phyloP scores from a whole-genome alignment of 345 rosid species.

The Nasturtium officinale region DNA sequence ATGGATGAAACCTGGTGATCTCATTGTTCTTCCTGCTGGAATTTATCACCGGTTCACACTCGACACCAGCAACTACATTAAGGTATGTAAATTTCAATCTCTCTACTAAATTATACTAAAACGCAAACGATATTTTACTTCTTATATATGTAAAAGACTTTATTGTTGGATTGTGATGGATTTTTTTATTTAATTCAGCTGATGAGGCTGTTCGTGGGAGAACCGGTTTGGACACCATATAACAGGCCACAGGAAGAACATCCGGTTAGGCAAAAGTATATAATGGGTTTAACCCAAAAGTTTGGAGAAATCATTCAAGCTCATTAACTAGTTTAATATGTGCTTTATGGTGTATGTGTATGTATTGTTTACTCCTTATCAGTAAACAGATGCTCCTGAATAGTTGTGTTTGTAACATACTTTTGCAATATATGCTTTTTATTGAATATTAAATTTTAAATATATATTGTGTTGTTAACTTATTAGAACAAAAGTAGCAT shows the following conservation, averaged over 20 bases:
- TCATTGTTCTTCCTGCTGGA: constrained; percentile 76
- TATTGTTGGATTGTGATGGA: constrained; percentile 10
- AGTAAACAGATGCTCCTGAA: not conserved
- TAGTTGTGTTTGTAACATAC: not conserved
- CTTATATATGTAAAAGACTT: not conserved
- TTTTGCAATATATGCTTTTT: not conserved
- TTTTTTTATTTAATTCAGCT: no score
- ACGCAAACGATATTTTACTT: not conserved
- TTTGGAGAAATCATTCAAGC: constrained; percentile 36
- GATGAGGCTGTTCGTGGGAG: constrained; percentile 87
- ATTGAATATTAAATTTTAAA: no score
- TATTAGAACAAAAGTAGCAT: no score
- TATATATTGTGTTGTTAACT: no score
- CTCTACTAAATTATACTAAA: not conserved
- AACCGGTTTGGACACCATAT: constrained; percentile 78
- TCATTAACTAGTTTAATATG: constrained; percentile 2
- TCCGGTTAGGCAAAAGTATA: constrained; percentile 72
- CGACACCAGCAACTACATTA: constrained; percentile 68
- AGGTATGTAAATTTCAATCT: constrained; percentile 48
- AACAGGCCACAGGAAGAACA: constrained; percentile 89
- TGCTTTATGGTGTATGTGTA: constrained; percentile 5
- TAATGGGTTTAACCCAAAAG: constrained; percentile 48
- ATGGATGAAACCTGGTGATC: constrained; percentile 77
- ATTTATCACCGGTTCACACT: constrained; percentile 93
- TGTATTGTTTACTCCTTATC: not conserved